Conservation (phyloP, 768 basidiomycete species). For the Lentinula edodes region DNA sequence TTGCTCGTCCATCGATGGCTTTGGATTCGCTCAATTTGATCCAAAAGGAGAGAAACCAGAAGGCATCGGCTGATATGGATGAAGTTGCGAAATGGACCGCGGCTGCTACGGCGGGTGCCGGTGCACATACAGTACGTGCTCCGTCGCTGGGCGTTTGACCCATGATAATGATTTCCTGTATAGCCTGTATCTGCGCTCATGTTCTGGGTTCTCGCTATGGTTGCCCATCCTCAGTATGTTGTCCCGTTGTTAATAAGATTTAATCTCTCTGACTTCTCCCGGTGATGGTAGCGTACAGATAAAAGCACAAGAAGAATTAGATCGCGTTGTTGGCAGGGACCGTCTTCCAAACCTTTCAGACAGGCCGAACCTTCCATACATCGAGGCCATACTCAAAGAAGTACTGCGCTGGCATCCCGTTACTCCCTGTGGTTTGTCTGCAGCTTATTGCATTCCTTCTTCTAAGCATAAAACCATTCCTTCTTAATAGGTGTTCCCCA, state of each 20-base stretch:
- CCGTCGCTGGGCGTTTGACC: neutral
- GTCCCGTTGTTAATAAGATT: conserved; percentile 21
- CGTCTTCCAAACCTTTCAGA: conserved; percentile 21
- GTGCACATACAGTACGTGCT: neutral
- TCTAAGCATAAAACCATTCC: neutral
- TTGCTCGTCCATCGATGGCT: neutral
- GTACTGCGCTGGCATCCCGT: conserved; percentile 3
- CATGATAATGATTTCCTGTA: neutral
- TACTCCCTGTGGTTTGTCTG: neutral
- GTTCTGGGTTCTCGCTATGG: neutral
- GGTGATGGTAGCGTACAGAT: conserved; percentile 21
- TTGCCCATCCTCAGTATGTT: conserved; percentile 2
- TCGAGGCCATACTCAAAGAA: conserved; percentile 24
- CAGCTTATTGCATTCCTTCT: too few relatives aligned
- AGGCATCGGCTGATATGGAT: neutral
- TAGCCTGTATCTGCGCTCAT: neutral
- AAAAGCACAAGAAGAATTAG: conserved; percentile 28
- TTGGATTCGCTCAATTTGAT: neutral
- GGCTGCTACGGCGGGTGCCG: neutral
- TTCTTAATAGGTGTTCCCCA: conserved; percentile 18
- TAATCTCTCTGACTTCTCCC: conserved; percentile 31
- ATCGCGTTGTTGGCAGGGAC: conserved; percentile 25
- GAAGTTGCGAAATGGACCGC: conserved; percentile 1
- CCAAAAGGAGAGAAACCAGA: neutral
- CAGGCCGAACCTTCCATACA: conserved; percentile 17